phyloP scores from a whole-genome alignment of 1,284 basidiomycete species.

The Irpex sp. region DNA sequence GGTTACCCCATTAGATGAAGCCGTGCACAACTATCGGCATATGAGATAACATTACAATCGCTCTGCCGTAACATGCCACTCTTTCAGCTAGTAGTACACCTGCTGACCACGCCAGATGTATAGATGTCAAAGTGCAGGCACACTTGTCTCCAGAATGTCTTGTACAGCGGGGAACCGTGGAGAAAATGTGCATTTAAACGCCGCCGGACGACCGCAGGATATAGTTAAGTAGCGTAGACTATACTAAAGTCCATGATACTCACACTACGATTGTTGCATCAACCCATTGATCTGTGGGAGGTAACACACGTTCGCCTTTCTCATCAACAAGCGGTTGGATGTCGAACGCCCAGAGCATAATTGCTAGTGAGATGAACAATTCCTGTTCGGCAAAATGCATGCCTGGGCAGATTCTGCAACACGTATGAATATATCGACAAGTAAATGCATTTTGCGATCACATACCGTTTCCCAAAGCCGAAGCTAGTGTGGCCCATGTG shows the following conservation, averaged over 20 bases:
- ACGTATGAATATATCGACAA: background rate
- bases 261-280: background rate
- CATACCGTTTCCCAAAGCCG: background rate
- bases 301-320: background rate
- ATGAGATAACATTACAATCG: no score
- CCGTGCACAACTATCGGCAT: no score
- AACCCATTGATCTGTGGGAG: background rate
- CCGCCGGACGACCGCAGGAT: background rate
- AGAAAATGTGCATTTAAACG: background rate
- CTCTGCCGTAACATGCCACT: background rate
- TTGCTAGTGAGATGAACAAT: background rate
- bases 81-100: background rate
- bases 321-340: background rate
- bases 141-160: background rate
- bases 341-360: background rate
- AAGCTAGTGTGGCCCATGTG: background rate
- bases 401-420: background rate
- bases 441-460: background rate
- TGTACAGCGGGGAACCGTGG: background rate
- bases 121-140: background rate
- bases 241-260: background rate
- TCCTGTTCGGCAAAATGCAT: background rate
- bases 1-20: no score
- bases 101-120: no score
- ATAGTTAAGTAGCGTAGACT: background rate